Conservation (phyloP, 805 yeast species). For the Saccharomycopsis capsularis region DNA sequence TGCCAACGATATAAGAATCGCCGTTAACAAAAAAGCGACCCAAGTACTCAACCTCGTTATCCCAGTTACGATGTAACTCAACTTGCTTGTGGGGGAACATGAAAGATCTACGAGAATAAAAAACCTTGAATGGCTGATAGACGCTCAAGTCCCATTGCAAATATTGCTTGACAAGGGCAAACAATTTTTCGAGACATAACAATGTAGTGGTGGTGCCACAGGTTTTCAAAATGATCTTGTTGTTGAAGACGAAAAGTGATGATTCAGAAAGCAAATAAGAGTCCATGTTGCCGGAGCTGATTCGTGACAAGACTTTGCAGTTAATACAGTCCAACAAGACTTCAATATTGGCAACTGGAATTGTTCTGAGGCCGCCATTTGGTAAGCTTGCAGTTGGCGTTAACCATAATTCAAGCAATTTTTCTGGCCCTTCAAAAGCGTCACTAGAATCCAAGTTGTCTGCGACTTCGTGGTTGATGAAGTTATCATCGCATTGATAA, state of each 20-base stretch:
- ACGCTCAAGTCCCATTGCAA: slow-evolving; percentile 35
- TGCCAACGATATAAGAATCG: slow-evolving; percentile 71
- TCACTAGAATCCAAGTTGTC: slow-evolving; percentile 76
- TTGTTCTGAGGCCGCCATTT: slow-evolving; percentile 41
- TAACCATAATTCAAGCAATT: slow-evolving; percentile 86
- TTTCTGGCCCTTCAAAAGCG: slow-evolving; percentile 98
- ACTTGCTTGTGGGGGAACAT: slow-evolving; percentile 86
- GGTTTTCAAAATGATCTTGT: slow-evolving; percentile 81
- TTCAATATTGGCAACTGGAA: slow-evolving; percentile 65
- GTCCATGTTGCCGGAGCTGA: slow-evolving; percentile 58
- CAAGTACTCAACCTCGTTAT: slow-evolving; percentile 64
- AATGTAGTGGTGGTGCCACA: slow-evolving; percentile 95
- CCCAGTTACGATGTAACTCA: slow-evolving; percentile 80
- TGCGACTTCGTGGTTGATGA: slow-evolving; percentile 74
- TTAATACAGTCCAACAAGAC: slow-evolving; percentile 69
- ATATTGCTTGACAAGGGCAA: slow-evolving; percentile 40
- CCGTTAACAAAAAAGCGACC: slow-evolving; percentile 59
- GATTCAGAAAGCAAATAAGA: slow-evolving; percentile 86
- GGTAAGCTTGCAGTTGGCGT: slow-evolving; percentile 44
- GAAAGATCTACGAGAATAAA: slow-evolving; percentile 86
- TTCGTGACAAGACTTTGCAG: slow-evolving; percentile 82
- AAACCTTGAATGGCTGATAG: slow-evolving; percentile 52
- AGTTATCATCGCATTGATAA: slow-evolving; percentile 32
- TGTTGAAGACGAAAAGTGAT: slow-evolving; percentile 81
- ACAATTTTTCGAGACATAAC: slow-evolving; percentile 61